Evolutionary conservation across 2,329 filamentous ascomycete species (phyloP).

Genomic region (Cryphonectria nitschkei): DNA sequence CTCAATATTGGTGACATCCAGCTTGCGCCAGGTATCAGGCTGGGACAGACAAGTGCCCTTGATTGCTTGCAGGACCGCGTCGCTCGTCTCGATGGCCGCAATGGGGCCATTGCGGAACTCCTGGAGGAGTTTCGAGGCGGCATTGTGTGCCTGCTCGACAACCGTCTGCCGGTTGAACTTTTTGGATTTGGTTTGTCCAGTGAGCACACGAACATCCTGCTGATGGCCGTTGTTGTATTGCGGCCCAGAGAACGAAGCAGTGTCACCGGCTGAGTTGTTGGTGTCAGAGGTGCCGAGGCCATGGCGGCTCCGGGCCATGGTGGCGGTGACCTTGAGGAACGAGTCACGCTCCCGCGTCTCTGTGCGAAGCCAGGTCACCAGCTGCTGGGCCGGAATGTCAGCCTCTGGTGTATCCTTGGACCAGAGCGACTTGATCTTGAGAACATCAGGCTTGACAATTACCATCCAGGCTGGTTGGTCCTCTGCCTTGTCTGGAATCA

Average conservation of each 20-base stretch:
- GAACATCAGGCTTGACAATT: conserved; percentile 78
- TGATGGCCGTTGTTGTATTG: conserved; percentile 41
- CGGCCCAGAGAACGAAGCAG: conserved; percentile 34
- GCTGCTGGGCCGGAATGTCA: conserved; percentile 73
- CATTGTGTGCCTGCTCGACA: conserved; percentile 74
- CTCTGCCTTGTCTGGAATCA: conserved; percentile 75
- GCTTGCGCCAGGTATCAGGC: conserved; percentile 78
- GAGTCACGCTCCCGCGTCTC: conserved; percentile 82
- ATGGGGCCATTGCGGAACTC: conserved; percentile 79
- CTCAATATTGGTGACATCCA: conserved; percentile 78
- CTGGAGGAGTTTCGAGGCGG: conserved; percentile 65
- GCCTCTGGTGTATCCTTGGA: conserved; percentile 75
- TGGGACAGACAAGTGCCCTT: conserved; percentile 76
- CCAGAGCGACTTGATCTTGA: conserved; percentile 80
- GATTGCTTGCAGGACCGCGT: conserved; percentile 79
- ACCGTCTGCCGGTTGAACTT: conserved; percentile 89
- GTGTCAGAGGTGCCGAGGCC: conserved; percentile 13
- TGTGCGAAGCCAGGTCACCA: conserved; percentile 78
- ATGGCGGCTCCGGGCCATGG: conserved; percentile 15
- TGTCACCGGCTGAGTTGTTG: conserved; percentile 17
- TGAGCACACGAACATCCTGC: conserved; percentile 82
- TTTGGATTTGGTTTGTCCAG: conserved; percentile 82
- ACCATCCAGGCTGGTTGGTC: conserved; percentile 85
- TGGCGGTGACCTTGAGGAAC: conserved; percentile 44
- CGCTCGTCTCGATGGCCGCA: conserved; percentile 84